Percentiles rank a stretch among this genome's conserved stretches.
Evolutionary conservation across 768 basidiomycete species (phyloP).

Genomic region (Suillus plorans): DNA sequence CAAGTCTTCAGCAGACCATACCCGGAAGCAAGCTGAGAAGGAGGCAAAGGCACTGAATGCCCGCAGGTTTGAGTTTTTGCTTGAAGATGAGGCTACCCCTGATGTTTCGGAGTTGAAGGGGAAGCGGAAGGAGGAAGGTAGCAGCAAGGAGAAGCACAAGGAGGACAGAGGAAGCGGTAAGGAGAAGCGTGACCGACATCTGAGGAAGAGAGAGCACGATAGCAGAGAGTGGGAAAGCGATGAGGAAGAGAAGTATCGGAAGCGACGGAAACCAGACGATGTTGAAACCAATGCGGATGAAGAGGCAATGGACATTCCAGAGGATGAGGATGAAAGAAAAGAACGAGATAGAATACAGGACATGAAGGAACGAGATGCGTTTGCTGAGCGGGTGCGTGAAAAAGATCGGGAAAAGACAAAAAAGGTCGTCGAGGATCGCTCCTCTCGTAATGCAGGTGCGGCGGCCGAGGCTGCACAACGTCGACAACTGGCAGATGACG

Average conservation of each 20-base stretch:
- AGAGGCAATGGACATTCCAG: slow-evolving; percentile 40
- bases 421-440: slow-evolving; percentile 89
- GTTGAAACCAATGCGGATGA: slow-evolving; percentile 33
- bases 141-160: slow-evolving; percentile 13
- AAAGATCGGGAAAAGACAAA: slow-evolving; percentile 86
- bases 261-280: slow-evolving; percentile 57
- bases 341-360: slow-evolving; percentile 81
- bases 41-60: slow-evolving; percentile 67
- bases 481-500: slow-evolving; percentile 79
- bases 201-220: slow-evolving; percentile 80
- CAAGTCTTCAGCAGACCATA: slow-evolving; percentile 37
- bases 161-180: slow-evolving; percentile 28
- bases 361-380: slow-evolving; percentile 85
- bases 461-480: slow-evolving; percentile 83
- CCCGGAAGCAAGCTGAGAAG: slow-evolving; percentile 70
- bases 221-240: slow-evolving; percentile 89
- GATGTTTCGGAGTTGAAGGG: slow-evolving; percentile 39
- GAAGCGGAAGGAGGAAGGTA: slow-evolving; percentile 35
- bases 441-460: slow-evolving; percentile 64
- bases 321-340: slow-evolving; percentile 69
- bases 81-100: slow-evolving; percentile 70
- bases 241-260: slow-evolving; percentile 76
- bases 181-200: slow-evolving; percentile 61
- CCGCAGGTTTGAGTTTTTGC: slow-evolving; percentile 76
- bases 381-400: slow-evolving; percentile 82